Conservation (phyloP, 2,329 filamentous ascomycete genomes). For the Mycogone perniciosa region DNA sequence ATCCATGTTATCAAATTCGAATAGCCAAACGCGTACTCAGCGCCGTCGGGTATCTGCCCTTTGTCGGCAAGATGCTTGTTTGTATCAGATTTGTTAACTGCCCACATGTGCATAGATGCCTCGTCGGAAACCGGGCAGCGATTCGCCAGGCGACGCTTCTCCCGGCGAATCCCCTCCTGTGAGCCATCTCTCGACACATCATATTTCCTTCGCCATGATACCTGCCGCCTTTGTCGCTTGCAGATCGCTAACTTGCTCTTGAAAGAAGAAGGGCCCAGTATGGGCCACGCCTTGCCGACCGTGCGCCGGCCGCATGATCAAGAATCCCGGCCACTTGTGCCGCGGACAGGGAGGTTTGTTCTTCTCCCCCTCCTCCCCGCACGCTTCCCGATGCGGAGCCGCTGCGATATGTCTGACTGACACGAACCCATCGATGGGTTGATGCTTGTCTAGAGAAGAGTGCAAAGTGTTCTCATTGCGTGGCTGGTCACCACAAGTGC, state of each 20-base stretch:
- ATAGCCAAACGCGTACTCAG: no score
- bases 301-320: constrained; percentile 12
- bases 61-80: not conserved
- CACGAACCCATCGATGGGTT: not conserved
- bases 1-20: not conserved
- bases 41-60: not conserved
- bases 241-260: not conserved
- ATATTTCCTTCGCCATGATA: not conserved
- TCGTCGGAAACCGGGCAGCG: constrained; percentile 3
- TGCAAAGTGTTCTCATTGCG: constrained; percentile 14
- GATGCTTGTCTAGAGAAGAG: constrained; percentile 10
- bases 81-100: not conserved
- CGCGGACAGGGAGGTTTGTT: constrained; percentile 13
- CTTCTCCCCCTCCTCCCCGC: not conserved
- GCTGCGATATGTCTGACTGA: not conserved
- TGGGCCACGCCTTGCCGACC: constrained; percentile 13
- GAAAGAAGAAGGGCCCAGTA: constrained; percentile 10
- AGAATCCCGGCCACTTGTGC: constrained; percentile 13
- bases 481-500: constrained; percentile 13
- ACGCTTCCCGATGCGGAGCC: not conserved
- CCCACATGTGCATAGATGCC: constrained; percentile 8
- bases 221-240: not conserved
- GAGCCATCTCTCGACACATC: not conserved
- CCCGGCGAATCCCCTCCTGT: constrained; percentile 5
- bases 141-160: not conserved